Evolutionary conservation across 2,329 filamentous ascomycete species (phyloP), one percentile per base, ranked within the genome.

Genomic region (Aspergillus sp.): DNA sequence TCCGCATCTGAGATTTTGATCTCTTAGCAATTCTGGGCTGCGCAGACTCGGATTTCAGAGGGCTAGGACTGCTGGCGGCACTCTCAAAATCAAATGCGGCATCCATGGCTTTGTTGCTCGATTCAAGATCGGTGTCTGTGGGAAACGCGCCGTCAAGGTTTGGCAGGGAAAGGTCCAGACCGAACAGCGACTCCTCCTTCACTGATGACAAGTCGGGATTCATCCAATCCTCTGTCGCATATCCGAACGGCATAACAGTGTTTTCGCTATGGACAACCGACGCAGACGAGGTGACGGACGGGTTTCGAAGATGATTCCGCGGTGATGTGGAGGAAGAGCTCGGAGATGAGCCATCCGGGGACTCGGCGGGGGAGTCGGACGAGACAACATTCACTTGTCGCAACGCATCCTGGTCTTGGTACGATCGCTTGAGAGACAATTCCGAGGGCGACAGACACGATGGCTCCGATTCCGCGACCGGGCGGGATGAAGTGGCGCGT

Each of bases 31-130:
- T 45, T 60, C 69, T 73, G 39, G 67, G 58, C 41, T 65, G 66
- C 19, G 65, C 64, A 19, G 66, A 62, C 49, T 72, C 73, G 36
- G 60, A 62, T 55, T 73, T 79, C 60, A 77, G 69, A 41, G 71
- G 78, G 61, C 77, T 80, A 2, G 79, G 79, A 38, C 78, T 81
- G 65, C 78, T 80, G 7, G 78, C 79, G 32, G 79, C 79, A 60
- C 78, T 80, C 47, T 81, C 79, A 62, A 81, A 81, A 63, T 81
- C 79, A 60, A 81, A 81, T 12, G 78, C 78, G 28, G 78, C 79
- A 64, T 79, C 78, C 79, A 81, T 80, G 15, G 77, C 78, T 62
- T 75, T 77, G 61, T 81, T 81, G 59, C 78, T 81, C 6, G 71
- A 75, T 62, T 81, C 79, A 47, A 80, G 65, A 55, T 81, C 79